These are phyloP conservation scores for Stephania cephalantha DNA, from an alignment of 164 flowering plant species.

Conservation along the genomic window DNA sequence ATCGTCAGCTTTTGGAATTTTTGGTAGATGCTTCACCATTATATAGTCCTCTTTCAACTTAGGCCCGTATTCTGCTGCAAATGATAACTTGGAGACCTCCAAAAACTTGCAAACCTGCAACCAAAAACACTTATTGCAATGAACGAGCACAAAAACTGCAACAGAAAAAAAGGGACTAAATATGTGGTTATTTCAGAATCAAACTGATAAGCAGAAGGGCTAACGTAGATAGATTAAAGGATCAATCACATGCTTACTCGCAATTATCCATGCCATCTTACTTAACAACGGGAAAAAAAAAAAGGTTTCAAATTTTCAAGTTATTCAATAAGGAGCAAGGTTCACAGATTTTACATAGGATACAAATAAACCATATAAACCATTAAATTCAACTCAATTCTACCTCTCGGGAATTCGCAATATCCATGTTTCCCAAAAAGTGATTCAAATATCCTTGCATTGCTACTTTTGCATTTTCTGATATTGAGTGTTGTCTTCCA, in stretches of 20 bases:
- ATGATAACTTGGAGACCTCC: conserved; percentile 92
- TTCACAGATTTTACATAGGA: neutral
- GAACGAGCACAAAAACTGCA: neutral
- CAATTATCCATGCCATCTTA: no score
- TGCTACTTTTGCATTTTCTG: conserved; percentile 83
- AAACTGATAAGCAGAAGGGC: neutral
- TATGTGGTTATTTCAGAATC: neutral
- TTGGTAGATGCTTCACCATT: conserved; percentile 90
- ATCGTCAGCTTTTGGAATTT: conserved; percentile 44
- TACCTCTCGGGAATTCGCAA: conserved; percentile 93
- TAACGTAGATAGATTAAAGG: neutral
- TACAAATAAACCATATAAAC: neutral
- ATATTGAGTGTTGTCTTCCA: conserved; percentile 82
- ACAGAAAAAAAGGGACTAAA: neutral
- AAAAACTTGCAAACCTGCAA: conserved; percentile 91
- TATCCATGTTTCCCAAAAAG: conserved; percentile 83
- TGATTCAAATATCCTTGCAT: conserved; percentile 95
- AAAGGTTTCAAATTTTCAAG: no score
- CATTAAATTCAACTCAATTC: neutral
- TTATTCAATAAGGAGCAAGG: neutral
- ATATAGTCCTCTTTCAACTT: conserved; percentile 94
- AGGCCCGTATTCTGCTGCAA: conserved; percentile 91
- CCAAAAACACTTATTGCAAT: conserved; percentile 1
- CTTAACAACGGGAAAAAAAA: no score
- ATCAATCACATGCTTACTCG: neutral